Evolutionary conservation across 768 basidiomycete species (phyloP), one percentile per base, ranked within the genome.

Genomic region (Cystofilobasidium bisporidii): DNA sequence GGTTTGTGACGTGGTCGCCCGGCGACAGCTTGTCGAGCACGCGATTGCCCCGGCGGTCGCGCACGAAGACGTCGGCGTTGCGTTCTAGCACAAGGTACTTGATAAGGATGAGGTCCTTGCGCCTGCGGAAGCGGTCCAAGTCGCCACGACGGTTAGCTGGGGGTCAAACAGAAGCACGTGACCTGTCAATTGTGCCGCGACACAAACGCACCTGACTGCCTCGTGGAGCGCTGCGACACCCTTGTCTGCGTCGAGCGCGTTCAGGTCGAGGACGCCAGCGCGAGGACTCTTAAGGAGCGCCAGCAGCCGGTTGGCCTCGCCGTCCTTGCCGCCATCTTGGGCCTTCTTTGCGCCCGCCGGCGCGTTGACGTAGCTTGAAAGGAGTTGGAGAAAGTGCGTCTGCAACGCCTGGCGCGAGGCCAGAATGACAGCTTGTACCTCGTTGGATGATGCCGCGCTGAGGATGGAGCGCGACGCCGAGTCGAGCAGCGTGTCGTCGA

Each of bases 31-130:
- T 11, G 84, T 91, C 73, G 81, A 83, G 10, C 79, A 86, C 79
- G 80, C 82, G 72, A 81, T 86, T 75, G 20, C 92, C 91, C 69
- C 78, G 81, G 26, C 85, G 80, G 76, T 94, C 87, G 5, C 91
- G 81, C 1, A 87, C 86, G 73, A 93, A 93, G 5, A 93, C 87
- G 73, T 93, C 91, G 0, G 89, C 91, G 0, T 91, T 91, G 12
- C 87, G 86, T 28, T 87, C 83, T 1, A 92, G 84, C 0, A 85
- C 86, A n/a, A 91, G 81, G 32, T 53, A 64, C 73, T 94, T 89
- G 32, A 94, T 83, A 24, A 94, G 78, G 5, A 85, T 81, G 26
- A 94, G 78, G 73, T 96, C 90, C 68, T 86, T 86, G 20, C 91
- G 81, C 15, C 65, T 66, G 56, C 0, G 36, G 2, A n/a, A n/a